Evolutionary conservation across 805 yeast species (phyloP), one percentile per base, ranked within the genome.

Genomic region (Ogataea methylovora): DNA sequence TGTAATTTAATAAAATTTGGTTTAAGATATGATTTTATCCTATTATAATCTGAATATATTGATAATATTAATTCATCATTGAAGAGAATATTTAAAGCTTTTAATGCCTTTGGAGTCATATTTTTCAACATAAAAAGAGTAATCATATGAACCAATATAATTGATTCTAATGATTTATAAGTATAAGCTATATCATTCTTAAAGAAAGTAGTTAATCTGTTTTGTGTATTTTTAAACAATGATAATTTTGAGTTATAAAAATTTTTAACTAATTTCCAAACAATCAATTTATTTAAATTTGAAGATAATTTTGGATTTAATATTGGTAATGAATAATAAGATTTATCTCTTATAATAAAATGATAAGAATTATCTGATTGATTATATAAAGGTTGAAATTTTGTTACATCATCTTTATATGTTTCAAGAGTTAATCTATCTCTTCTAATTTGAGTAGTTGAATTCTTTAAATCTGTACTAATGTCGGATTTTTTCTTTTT

Each of bases 391-490:
- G 29, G 29, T 8, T 13, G 5, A 13, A 18, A 24, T 6, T 32
- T 29, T 24, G 15, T 3, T 3, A 16, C 17, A 18, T 15, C 9
- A 25, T 30, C 32, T 22, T 30, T 30, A 14, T 23, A 30, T 7
- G 23, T 15, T 30, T 30, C 32, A 4, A 22, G 6, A 21, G 22
- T 30, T 4, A 29, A 18, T 8, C n/a, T n/a, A n/a, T n/a, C n/a
- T n/a, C n/a, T n/a, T n/a, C n/a, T n/a, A n/a, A n/a, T n/a, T n/a
- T n/a, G n/a, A n/a, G n/a, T n/a, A n/a, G n/a, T n/a, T n/a, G n/a
- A n/a, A n/a, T n/a, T 43, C 46, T 9, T 26, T 28, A 21, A 12
- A 18, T 28, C 8, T 18, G 19, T 28, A 19, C 29, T 12, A 27
- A 27, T 16, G 17, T 16, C 13, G 16, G 11, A 8, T 18, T 17